Base-by-base conservation (phyloP, 371 early-diverging fungal species). In the Mucor racemosus region DNA sequence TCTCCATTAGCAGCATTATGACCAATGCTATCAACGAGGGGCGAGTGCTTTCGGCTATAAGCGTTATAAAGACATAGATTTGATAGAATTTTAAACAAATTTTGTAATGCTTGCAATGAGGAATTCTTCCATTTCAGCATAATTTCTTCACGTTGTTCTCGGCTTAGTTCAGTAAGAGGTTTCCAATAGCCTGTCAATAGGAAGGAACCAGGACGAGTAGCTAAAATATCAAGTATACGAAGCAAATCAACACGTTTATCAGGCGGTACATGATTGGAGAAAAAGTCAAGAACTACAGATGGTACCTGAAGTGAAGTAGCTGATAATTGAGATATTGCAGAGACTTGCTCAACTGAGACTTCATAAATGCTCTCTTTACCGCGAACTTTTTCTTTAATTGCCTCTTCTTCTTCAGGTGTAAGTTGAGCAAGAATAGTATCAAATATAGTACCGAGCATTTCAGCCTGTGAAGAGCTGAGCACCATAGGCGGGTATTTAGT, bases 131-230 rank as follows among this genome's bases (percentile, higher is more conserved):
- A 85, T 1, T 69, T 64, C 6, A 65, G 36, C 11, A 89, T 38
- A 9, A 81, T 80, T 56, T 75, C 64, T 40, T 82, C 80, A 11
- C 89, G 77, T 31, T 86, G 79, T 40, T 74, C 66, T 13, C 75
- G 73, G 5, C 76, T 48, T 11, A 88, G 69, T 2, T 79, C 67
- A 6, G 77, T 60, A 60, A 87, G 87, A 3, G 81, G 76, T 33
- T 46, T 63, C 58, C 74, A 80, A 9, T 78, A 74, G 14, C 88
- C 88, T 11, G 87, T 85, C 19, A 91, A 62, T 0, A 82, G 74
- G 14, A 83, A 71, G 3, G 86, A 76, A 39, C 89, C 91, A 6
- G 82, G 66, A 35, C 78, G 65, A 11, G 68, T 72, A 34, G 34
- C 19, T n/a, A 72, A 40, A 13, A 66, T 7, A 21, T 62, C 46